A percentile compares a stretch with the other conserved stretches of the same genome.
Conservation (phyloP, 169 alveolate genomes). For the Eimeria falciformis region DNA sequence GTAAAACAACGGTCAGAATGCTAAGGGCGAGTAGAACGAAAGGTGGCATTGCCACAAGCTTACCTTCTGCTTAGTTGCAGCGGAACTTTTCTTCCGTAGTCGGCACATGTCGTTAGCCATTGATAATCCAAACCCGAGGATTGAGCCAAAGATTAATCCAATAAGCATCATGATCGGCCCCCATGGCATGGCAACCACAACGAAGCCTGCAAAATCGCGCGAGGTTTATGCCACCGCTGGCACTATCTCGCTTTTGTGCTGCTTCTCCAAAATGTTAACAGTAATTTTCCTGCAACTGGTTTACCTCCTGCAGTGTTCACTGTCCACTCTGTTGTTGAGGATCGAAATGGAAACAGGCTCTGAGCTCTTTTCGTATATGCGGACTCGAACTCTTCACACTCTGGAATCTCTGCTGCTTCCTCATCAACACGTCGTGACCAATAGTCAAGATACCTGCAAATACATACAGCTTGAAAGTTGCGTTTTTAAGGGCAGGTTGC, state of each 20-base stretch:
- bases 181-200: conserved; percentile 75
- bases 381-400: conserved; percentile 74
- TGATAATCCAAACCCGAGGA: conserved; percentile 73
- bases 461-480: too few species aligned
- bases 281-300: not conserved
- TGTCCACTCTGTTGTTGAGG: conserved; percentile 78
- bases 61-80: conserved; percentile 75
- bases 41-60: not conserved
- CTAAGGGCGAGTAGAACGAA: too few species aligned
- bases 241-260: not conserved
- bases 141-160: conserved; percentile 51
- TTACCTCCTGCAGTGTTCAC: conserved; percentile 73
- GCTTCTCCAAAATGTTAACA: not conserved
- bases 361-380: conserved; percentile 51
- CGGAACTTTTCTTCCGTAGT: conserved; percentile 66
- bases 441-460: conserved; percentile 57
- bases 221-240: not conserved
- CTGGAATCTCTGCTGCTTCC: conserved; percentile 67
- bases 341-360: conserved; percentile 75
- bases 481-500: too few species aligned
- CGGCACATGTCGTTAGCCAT: conserved; percentile 76
- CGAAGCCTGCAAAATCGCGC: conserved; percentile 36
- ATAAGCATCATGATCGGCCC: conserved; percentile 78
- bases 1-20: too few species aligned
- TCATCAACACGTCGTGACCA: conserved; percentile 68